These are phyloP conservation scores for Pichia sp. DNA, from an alignment of 1,139 yeast species.

Conservation along the genomic window DNA sequence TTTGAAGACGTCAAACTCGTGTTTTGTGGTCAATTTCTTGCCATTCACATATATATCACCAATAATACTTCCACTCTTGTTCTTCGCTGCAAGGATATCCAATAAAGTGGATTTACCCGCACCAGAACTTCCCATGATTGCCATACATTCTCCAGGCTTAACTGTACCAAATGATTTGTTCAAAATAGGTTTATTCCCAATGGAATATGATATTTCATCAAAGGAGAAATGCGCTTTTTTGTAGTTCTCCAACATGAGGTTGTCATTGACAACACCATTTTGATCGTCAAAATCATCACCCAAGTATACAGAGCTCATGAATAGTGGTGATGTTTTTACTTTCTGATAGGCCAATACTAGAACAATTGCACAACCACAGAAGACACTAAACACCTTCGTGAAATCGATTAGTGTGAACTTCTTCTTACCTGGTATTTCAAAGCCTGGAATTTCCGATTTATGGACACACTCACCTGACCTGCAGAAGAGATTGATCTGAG, in stretches of 20 bases:
- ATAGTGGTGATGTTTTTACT: constrained; percentile 59
- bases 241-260: constrained; percentile 39
- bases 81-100: constrained; percentile 84
- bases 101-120: constrained; percentile 94
- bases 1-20: constrained; percentile 37
- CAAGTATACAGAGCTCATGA: constrained; percentile 26
- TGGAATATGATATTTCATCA: constrained; percentile 59
- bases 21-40: constrained; percentile 30
- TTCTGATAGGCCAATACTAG: constrained; percentile 42
- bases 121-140: constrained; percentile 98
- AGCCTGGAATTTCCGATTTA: constrained; percentile 89
- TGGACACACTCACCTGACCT: constrained; percentile 87
- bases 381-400: constrained; percentile 43
- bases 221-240: constrained; percentile 77
- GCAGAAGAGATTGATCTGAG: constrained; percentile 74
- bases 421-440: constrained; percentile 56
- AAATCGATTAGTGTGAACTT: constrained; percentile 35
- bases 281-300: constrained; percentile 26
- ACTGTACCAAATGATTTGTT: constrained; percentile 65
- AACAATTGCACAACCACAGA: constrained; percentile 32
- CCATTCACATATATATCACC: constrained; percentile 80
- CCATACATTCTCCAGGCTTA: constrained; percentile 81
- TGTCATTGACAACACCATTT: constrained; percentile 29
- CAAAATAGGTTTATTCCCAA: constrained; percentile 50
- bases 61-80: constrained; percentile 60